These are phyloP conservation scores for Cucumis sativus DNA, from an alignment of 306 rosid species.

Conservation along the genomic window DNA sequence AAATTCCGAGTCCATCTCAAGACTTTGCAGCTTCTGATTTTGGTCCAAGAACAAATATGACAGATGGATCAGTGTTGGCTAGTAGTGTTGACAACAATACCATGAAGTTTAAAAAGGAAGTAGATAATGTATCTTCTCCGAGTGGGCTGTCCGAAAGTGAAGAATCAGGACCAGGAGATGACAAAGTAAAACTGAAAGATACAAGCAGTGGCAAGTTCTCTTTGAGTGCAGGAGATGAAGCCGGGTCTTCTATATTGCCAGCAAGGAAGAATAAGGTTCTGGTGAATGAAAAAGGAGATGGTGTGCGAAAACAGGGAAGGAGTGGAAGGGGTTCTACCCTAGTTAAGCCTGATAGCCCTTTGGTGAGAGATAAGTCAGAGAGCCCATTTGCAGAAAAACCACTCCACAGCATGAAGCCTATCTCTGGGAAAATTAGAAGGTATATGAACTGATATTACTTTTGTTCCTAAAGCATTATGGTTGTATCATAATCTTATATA, in stretches of 20 bases:
- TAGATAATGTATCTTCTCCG: constrained; percentile 54
- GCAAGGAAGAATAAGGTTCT: constrained; percentile 46
- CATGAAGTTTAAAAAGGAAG: constrained; percentile 31
- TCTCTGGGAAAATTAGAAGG: constrained; percentile 56
- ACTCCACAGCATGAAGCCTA: constrained; percentile 32
- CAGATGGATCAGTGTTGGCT: constrained; percentile 33
- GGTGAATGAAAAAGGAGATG: constrained; percentile 51
- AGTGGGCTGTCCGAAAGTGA: constrained; percentile 67
- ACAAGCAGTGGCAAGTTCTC: constrained; percentile 12
- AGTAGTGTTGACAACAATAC: constrained; percentile 37
- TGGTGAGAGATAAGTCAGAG: constrained; percentile 43
- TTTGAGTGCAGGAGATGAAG: constrained; percentile 27
- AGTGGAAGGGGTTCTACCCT: constrained; percentile 50
- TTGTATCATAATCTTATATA: neutral
- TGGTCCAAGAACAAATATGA: constrained; percentile 39
- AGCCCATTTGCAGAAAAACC: constrained; percentile 37
- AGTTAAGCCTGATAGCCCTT: constrained; percentile 41
- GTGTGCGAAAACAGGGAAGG: constrained; percentile 61
- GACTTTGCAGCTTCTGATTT: constrained; percentile 54
- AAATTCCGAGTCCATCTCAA: constrained; percentile 54
- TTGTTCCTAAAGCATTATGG: neutral
- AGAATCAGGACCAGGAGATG: constrained; percentile 69
- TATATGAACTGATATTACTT: constrained; percentile 15
- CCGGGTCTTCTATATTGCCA: constrained; percentile 28
- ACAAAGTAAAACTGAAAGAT: constrained; percentile 47